phyloP scores from a whole-genome alignment of 2,329 filamentous ascomycete genomes.

The Calonectria multiphialidica region DNA sequence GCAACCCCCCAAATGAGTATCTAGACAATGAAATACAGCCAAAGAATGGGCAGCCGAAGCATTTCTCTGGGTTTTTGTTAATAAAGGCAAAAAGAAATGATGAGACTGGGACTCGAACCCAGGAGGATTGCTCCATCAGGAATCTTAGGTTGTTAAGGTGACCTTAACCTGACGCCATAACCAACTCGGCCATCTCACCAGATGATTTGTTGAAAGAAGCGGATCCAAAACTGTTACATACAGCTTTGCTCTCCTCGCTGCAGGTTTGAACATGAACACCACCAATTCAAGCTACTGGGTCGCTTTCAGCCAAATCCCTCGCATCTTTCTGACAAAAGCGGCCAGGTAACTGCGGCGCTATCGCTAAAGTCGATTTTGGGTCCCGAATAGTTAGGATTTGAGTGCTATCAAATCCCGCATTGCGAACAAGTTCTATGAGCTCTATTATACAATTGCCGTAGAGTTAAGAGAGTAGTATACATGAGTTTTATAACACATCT shows the following conservation, averaged over 20 bases:
- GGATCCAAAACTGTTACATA: neutral
- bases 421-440: neutral
- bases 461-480: constrained; percentile 4
- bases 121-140: constrained; percentile 30
- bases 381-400: neutral
- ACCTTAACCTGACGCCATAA: constrained; percentile 30
- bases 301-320: no score
- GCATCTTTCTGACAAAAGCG: no score
- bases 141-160: constrained; percentile 25
- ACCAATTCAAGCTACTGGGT: no score
- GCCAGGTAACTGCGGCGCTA: no score
- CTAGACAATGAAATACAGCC: no score
- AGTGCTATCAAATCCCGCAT: neutral
- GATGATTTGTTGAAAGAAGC: neutral
- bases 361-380: neutral
- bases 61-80: neutral
- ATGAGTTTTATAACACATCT: neutral
- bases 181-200: constrained; percentile 29
- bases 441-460: neutral
- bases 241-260: neutral
- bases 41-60: no score
- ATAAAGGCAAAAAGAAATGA: neutral
- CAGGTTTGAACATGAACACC: no score
- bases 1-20: no score
- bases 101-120: constrained; percentile 29